phyloP scores from a whole-genome alignment of 768 basidiomycete genomes.

The Kwoniella mangroviensis region DNA sequence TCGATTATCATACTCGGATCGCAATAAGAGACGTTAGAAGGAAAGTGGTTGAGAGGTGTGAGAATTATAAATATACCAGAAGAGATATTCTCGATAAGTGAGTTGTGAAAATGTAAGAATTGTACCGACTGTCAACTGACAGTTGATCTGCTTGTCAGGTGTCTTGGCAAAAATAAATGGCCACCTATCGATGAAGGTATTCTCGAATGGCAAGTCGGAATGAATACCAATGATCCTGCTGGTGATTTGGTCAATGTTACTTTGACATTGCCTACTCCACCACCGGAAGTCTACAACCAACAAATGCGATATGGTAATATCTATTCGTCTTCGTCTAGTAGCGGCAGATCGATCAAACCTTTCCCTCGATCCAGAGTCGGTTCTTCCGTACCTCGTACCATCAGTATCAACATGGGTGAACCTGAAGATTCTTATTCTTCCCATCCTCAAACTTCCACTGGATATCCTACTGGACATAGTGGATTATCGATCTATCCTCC shows the following conservation, averaged over 20 bases:
- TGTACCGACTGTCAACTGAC: constrained; percentile 9
- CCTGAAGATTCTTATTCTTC: constrained; percentile 13
- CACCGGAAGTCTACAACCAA: constrained; percentile 29
- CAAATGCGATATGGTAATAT: constrained; percentile 26
- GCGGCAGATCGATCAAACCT: constrained; percentile 36
- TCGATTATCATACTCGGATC: constrained; percentile 52
- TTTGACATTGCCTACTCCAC: constrained; percentile 49
- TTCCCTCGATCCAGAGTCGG: constrained; percentile 38
- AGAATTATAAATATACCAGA: constrained; percentile 59
- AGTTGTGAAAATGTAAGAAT: constrained; percentile 18
- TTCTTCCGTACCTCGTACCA: constrained; percentile 32
- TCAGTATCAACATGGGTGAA: constrained; percentile 42
- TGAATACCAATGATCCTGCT: constrained; percentile 46
- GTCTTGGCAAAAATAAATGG: constrained; percentile 56
- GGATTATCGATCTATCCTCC: constrained; percentile 14
- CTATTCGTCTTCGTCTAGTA: constrained; percentile 2
- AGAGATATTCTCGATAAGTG: constrained; percentile 57
- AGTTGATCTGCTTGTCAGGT: constrained; percentile 24
- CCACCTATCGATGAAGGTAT: constrained; percentile 54
- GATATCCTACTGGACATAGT: neutral
- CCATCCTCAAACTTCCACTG: neutral
- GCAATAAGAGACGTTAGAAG: constrained; percentile 55
- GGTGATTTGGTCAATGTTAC: constrained; percentile 47
- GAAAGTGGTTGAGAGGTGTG: constrained; percentile 56
- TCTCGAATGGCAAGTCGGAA: constrained; percentile 47